Evolutionary conservation across 345 rosid genomes (phyloP), one percentile per base, ranked within the genome.

Genomic region (Conringia planisiliqua): DNA sequence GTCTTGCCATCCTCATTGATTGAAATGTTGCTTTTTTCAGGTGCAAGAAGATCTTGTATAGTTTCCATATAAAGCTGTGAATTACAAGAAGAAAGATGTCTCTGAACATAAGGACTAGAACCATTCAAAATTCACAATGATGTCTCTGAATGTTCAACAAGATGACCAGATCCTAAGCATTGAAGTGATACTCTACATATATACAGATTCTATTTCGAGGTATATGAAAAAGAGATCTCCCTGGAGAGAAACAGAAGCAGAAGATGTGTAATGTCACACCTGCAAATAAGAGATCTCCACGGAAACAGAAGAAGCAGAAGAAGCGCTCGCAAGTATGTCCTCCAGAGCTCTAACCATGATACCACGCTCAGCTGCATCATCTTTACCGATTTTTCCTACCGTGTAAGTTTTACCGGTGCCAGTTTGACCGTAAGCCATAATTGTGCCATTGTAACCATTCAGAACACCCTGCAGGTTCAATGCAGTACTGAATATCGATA

Each of bases 391-490:
- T 74, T 80, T 86, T 3, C 97, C 98, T 24, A 91, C 91, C 1
- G 97, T 91, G 74, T 88, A 89, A 44, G 98, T 94, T 80, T 94
- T 94, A 22, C 98, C 97, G 0, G 91, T 94, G 12, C 97, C 97
- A 0, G 97, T 94, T 84, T 94, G 98, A 74, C 98, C 98, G 10
- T 94, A 94, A 65, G 97, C 98, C 98, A 94, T 91, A 54, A 94
- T 83, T 3, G 98, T 94, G 61, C 97, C 98, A 79, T 94, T 94
- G 74, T 94, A 94, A 52, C 98, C 98, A 80, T 54, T 81, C 92
- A 89, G 50, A 46, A 94, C 97, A 73, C 97, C 84, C 98, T 94
- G 86, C 86, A 76, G 77, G 85, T 42, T 20, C 69, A 73, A 3
- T 32, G 63, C 27, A 50, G n/a, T 33, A 13, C 8, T 17, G 3